A percentile compares a stretch with the other conserved stretches of the same genome.
Conservation (phyloP, 148 eudicot species). For the Mesembryanthemum crystallinum region DNA sequence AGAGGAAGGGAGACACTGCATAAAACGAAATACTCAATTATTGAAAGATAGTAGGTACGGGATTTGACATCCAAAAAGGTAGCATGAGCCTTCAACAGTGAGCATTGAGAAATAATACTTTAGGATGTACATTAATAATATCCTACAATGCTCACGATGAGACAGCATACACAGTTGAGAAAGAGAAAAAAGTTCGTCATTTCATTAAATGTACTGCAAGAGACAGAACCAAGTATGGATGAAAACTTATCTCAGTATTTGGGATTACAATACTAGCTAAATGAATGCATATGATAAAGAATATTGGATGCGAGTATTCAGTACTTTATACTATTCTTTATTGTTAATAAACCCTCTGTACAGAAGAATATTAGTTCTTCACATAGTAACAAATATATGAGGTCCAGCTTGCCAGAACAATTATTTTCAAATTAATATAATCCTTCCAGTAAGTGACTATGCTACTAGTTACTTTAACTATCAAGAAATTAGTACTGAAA, state of each 20-base stretch:
- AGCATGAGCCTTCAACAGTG: background rate
- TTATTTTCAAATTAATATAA: too few relatives aligned
- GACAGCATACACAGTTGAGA: too few relatives aligned
- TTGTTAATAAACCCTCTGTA: background rate
- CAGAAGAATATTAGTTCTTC: background rate
- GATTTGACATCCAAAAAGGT: background rate
- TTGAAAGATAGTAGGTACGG: background rate
- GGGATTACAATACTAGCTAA: too few relatives aligned
- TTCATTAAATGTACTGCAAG: background rate
- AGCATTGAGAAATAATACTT: background rate
- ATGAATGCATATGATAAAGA: conserved; percentile 3
- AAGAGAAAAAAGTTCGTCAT: background rate
- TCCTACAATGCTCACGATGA: too few relatives aligned
- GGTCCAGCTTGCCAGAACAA: too few relatives aligned
- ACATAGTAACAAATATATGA: too few relatives aligned
- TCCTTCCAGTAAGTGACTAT: too few relatives aligned
- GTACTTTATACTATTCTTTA: too few relatives aligned
- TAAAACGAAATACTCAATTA: background rate
- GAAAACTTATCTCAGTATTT: too few relatives aligned
- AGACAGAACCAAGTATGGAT: too few relatives aligned
- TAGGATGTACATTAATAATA: background rate
- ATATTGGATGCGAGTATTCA: background rate
- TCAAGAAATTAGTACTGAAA: too few relatives aligned
- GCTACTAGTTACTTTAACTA: too few relatives aligned
- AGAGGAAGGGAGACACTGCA: background rate